These are phyloP conservation scores for Rutstroemia sydowiana DNA, from an alignment of 2,329 filamentous ascomycete species.

Conservation along the genomic window DNA sequence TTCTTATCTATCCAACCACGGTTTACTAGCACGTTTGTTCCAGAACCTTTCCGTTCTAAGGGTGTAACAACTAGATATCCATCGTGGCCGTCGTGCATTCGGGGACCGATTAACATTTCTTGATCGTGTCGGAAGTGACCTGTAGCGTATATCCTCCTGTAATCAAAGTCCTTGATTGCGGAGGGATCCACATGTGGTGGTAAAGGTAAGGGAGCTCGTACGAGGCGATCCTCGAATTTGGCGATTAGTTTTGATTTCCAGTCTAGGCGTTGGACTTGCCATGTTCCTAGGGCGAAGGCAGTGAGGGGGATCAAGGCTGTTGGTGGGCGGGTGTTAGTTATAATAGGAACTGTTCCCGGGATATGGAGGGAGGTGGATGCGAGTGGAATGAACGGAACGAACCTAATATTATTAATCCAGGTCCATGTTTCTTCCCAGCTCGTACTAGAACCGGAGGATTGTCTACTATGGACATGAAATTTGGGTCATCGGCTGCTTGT, in stretches of 20 bases:
- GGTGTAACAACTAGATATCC: constrained; percentile 91
- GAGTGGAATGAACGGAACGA: constrained; percentile 13
- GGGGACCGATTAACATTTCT: constrained; percentile 93
- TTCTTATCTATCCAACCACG: constrained; percentile 86
- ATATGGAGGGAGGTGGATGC: no score
- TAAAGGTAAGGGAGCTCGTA: constrained; percentile 77
- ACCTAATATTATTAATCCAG: constrained; percentile 73
- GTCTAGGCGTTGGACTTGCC: constrained; percentile 87
- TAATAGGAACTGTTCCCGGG: no score
- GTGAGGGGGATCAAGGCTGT: constrained; percentile 71
- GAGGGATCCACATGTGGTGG: constrained; percentile 74
- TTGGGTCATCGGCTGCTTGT: constrained; percentile 58
- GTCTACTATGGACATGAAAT: constrained; percentile 81
- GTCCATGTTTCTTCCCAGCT: constrained; percentile 64
- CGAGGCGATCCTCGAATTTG: constrained; percentile 83
- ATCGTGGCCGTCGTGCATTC: constrained; percentile 80
- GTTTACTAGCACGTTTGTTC: constrained; percentile 75
- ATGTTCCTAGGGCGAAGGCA: constrained; percentile 82
- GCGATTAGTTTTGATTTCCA: constrained; percentile 94
- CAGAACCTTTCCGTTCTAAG: constrained; percentile 59
- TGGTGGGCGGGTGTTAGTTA: no score
- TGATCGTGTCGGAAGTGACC: constrained; percentile 77
- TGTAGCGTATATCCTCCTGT: constrained; percentile 69
- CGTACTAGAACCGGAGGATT: constrained; percentile 76
- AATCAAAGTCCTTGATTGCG: constrained; percentile 87